Base-by-base conservation (phyloP, 2,329 filamentous ascomycete species). In the Colletotrichum cereale region DNA sequence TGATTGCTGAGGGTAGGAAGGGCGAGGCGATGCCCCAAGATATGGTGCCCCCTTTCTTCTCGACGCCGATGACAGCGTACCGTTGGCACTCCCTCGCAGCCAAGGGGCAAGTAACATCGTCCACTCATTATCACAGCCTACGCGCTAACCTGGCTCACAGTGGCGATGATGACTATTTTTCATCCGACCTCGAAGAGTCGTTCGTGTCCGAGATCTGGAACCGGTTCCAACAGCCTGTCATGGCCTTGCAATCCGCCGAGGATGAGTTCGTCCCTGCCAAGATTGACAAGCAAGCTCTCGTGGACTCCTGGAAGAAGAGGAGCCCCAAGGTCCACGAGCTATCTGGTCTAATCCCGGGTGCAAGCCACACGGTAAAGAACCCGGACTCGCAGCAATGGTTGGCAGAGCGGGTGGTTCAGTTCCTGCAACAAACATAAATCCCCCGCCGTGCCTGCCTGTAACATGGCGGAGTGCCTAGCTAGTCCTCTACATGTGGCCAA, bases 81-180 rank as follows among this genome's bases (percentile, higher is more conserved):
- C 81, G 88, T 24, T 86, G 87, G 80, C 81, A 85, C 63, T 86
- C 88, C 36, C 79, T 90, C 6, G 78, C 81, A 36, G 82, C 82
- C 31, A 81, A 82, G 61, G 86, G 87, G 88, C 89, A 79, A 74
- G 86, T 81, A 12, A 29, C n/a, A 16, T 31, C 12, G 50, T 24
- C 36, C 21, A 21, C 24, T 36, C 26, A 36, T 14, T 38, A 5
- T 52, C 18, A 29, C 18, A 31, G 29, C 14, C 47, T 10, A 11
- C 7, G 16, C 24, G 34, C 58, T n/a, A 52, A 56, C 29, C 26
- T 50, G 29, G 21, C 26, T 18, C 58, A 58, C 57, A 89, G 90
- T 6, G 92, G 91, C 12, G 92, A 93, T 70, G 95, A 98, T 79
- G 95, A 97, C 79, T 94, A 93, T 78, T 97, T 97, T 82, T 95